A percentile compares a stretch with the other conserved stretches of the same genome.
These are phyloP conservation scores for Aphanomyces stellatus DNA, from an alignment of 352 stramenopile species.

Conservation along the genomic window DNA sequence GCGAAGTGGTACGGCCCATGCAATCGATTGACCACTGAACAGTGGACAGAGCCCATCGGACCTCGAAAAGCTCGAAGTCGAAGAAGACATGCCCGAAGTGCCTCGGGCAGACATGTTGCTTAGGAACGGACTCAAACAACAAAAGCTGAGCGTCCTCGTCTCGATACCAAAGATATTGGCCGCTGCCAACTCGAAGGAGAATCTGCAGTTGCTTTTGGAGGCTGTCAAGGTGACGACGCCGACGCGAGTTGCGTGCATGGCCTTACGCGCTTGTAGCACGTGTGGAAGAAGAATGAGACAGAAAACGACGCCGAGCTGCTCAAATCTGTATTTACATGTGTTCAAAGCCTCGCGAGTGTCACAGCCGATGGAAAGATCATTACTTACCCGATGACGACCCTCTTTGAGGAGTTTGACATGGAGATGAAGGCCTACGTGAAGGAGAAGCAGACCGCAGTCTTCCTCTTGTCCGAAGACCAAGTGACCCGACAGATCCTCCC, in stretches of 20 bases:
- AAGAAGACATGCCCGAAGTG: conserved; percentile 78
- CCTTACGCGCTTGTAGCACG: conserved; percentile 21
- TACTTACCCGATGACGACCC: conserved; percentile 38
- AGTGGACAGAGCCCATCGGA: conserved; percentile 58
- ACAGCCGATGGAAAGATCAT: conserved; percentile 69
- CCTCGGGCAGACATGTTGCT: conserved; percentile 67
- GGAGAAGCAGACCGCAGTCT: conserved; percentile 51
- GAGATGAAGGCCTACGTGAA: conserved; percentile 36
- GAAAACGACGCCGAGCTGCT: conserved; percentile 41
- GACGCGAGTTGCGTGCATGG: neutral
- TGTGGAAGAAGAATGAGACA: conserved; percentile 62
- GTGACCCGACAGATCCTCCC: conserved; percentile 62
- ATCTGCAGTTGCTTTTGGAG: conserved; percentile 48
- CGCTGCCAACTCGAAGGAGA: conserved; percentile 63
- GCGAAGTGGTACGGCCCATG: conserved; percentile 44
- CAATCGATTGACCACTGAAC: neutral
- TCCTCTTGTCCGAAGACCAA: conserved; percentile 68
- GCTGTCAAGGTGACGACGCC: conserved; percentile 50
- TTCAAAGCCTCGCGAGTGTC: conserved; percentile 43
- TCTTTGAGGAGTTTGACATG: conserved; percentile 55
- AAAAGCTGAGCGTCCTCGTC: conserved; percentile 68
- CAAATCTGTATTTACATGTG: conserved; percentile 49
- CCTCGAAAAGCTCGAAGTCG: conserved; percentile 77
- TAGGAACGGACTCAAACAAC: conserved; percentile 63
- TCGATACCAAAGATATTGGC: conserved; percentile 63